A percentile compares a stretch with the other conserved stretches of the same genome.
These are phyloP conservation scores for Pistacia vera DNA, from an alignment of 345 rosid species.

Conservation along the genomic window DNA sequence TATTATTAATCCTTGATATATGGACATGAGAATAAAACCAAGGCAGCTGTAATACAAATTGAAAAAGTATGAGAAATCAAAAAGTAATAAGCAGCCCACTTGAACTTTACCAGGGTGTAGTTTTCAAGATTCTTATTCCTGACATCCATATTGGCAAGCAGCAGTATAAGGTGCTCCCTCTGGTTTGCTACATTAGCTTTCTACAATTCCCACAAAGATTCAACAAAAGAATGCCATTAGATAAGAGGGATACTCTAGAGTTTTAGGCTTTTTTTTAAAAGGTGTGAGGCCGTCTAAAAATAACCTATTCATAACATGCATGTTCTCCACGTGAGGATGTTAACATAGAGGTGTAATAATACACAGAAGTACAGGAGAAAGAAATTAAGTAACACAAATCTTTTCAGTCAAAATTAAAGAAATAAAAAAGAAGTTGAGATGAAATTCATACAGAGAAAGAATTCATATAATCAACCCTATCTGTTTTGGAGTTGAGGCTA, in stretches of 20 bases:
- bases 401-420: no score
- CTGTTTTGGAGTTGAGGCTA: no score
- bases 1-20: conserved; percentile 32
- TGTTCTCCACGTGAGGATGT: no score
- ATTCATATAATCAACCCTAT: no score
- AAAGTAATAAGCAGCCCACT: background rate
- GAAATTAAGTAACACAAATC: no score
- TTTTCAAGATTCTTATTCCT: conserved; percentile 45
- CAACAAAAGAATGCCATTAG: conserved; percentile 17
- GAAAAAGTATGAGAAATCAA: conserved; percentile 9
- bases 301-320: no score
- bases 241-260: background rate
- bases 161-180: conserved; percentile 92
- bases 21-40: background rate
- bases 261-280: no score
- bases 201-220: conserved; percentile 45
- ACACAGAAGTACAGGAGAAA: no score
- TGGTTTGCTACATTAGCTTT: conserved; percentile 99
- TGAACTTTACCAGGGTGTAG: conserved; percentile 48
- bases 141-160: conserved; percentile 86
- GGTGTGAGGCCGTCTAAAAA: no score
- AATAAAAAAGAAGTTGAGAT: no score
- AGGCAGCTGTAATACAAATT: background rate
- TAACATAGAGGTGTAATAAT: no score
- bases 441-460: no score